Percentiles rank a stretch among this genome's conserved stretches.
Conservation (phyloP, 108 stramenopile species). For the Schizochytrium sp. region DNA sequence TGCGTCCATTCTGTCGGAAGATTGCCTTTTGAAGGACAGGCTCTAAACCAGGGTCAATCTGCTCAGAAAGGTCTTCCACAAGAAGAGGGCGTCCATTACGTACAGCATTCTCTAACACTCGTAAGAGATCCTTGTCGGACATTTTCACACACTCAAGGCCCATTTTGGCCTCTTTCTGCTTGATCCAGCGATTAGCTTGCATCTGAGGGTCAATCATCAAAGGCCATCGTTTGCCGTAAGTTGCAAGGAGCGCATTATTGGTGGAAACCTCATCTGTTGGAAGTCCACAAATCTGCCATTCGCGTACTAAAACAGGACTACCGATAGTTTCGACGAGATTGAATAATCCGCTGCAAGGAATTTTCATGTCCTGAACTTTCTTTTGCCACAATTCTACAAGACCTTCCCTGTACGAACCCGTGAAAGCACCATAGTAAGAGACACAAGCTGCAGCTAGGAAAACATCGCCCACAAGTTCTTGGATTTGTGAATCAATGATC, state of each 20-base stretch:
- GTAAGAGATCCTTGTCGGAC: conserved; percentile 58
- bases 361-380: conserved; percentile 48
- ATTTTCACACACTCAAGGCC: conserved; percentile 34
- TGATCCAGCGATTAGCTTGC: conserved; percentile 70
- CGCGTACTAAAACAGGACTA: conserved; percentile 48
- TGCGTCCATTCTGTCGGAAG: conserved; percentile 62
- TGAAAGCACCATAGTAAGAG: conserved; percentile 67
- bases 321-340: conserved; percentile 61
- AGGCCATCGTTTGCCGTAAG: conserved; percentile 66
- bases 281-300: conserved; percentile 64
- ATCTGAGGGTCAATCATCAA: conserved; percentile 72
- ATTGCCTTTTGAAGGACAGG: conserved; percentile 65
- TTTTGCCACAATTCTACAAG: conserved; percentile 63
- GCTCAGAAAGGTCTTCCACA: conserved; percentile 68
- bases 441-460: conserved; percentile 63
- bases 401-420: conserved; percentile 35
- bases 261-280: conserved; percentile 66
- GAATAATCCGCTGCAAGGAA: conserved; percentile 67
- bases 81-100: conserved; percentile 67
- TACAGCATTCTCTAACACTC: conserved; percentile 61
- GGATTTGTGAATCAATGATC: conserved; percentile 29
- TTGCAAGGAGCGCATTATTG: conserved; percentile 40
- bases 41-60: conserved; percentile 69
- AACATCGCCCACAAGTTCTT: conserved; percentile 67
- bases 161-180: conserved; percentile 48